Base-by-base conservation (phyloP, 352 stramenopile genomes). In the Globisporangium paddicum region DNA sequence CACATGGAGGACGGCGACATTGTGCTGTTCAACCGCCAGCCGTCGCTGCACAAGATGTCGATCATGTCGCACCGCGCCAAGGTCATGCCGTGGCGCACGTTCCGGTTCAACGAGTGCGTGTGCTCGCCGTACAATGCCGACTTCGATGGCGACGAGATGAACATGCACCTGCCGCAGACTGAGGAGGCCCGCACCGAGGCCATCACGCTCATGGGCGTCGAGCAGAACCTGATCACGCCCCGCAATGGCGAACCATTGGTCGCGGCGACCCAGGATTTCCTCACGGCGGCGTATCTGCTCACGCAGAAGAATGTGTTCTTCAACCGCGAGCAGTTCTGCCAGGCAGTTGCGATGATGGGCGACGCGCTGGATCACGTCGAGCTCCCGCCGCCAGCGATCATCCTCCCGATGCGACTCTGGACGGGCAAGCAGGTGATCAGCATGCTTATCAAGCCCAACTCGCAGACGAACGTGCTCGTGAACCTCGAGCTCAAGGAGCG, bases 81-180 rank as follows among this genome's bases (percentile, higher is more conserved):
- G 69, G 93, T 99, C 32, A 96, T 99, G 77, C 88, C 96, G 6
- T 99, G 93, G 93, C 82, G 96, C 35, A 99, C 98, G 13, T 99
- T 99, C 72, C 92, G 98, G 19, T 99, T 99, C 77, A 99, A 99
- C 77, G 98, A 99, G 77, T 99, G 97, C 62, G 96, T 99, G 35
- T 99, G 97, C 76, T 96, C 96, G 49, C 97, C 98, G 30, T 99
- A 99, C 75, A 99, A 99, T 51, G 97, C 97, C 37, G 98, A 99
- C 75, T 99, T 99, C 67, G 97, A 99, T 75, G 97, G 97, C 58
- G 97, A 99, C 64, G 97, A 99, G 69, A 99, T 99, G 97, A 99
- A 99, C 74, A 98, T 99, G 88, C 89, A 97, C 69, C 71, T 99
- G 21, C 98, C 98, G 23, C 98, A 99, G 76, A 99, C 97, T 1